Evolutionary conservation across 805 yeast species (phyloP), one percentile per base, ranked within the genome.

Genomic region (Yamadazyma takamatsuzukensis): DNA sequence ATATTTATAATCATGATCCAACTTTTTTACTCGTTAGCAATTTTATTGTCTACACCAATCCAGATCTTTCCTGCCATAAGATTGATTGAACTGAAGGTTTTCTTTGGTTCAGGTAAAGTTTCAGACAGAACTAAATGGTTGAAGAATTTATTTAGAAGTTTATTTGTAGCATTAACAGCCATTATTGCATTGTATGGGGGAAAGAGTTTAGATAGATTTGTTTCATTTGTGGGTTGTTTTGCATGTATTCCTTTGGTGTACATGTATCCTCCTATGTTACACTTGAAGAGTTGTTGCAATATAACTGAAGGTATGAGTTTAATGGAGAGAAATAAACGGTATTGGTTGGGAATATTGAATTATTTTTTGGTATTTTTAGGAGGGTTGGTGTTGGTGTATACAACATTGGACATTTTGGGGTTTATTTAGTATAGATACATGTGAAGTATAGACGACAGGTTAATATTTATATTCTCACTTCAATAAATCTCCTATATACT

Each of bases 191-290:
- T 76, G 40, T 66, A 68, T 40, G 90, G 90, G 0, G 82, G 88
- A 1, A 65, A 72, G 36, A 75, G 82, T 46, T 59, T 84, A 40
- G 93, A 84, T 51, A 69, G 64, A 41, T 81, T 84, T 58, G 90
- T 84, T 8, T 78, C 89, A 2, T 78, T 84, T 49, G 83, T 84
- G 32, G 94, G 94, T 3, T 81, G 88, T 32, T 80, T 84, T 60
- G 89, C 90, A 1, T 84, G 94, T 49, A 81, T 84, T 34, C 94
- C 94, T 2, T 69, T 84, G 61, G 93, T 84, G 4, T 84, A 84
- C 60, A 79, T 84, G 77, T 83, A 83, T 48, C 93, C 94, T 6
- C 93, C 94, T 12, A 67, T 84, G 68, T 60, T 84, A 33, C 93
- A 84, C 48, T 64, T 76, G 34, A 71, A 64, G 48, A 63, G 77